Percentiles rank a stretch among this genome's conserved stretches.
Conservation (phyloP, 306 rosid genomes). For the Mucuna pruriens region DNA sequence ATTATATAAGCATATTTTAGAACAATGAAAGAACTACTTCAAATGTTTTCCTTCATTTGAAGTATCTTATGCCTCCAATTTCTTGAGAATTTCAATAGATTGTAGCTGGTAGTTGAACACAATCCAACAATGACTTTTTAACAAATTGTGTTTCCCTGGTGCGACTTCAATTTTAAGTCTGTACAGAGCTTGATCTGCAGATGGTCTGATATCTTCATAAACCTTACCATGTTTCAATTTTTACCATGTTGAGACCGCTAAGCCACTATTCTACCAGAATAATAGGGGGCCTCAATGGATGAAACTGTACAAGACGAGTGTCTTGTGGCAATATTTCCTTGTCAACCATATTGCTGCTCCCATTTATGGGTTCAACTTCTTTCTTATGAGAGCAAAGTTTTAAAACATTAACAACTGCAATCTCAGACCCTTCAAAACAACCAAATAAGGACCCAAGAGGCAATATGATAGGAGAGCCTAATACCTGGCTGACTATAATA, state of each 20-base stretch:
- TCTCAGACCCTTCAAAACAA: slow-evolving; percentile 90
- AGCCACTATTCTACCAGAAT: slow-evolving; percentile 94
- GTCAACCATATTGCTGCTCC: slow-evolving; percentile 68
- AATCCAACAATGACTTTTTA: neutral
- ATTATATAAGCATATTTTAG: slow-evolving; percentile 62
- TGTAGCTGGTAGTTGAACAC: neutral
- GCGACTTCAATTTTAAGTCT: slow-evolving; percentile 82
- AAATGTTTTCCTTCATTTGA: neutral
- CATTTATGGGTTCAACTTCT: slow-evolving; percentile 65
- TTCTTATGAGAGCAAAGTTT: slow-evolving; percentile 82
- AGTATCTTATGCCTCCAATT: neutral
- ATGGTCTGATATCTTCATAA: slow-evolving; percentile 82
- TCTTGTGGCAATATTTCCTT: slow-evolving; percentile 87
- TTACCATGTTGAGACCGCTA: slow-evolving; percentile 92
- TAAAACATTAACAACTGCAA: slow-evolving; percentile 70
- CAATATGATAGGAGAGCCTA: slow-evolving; percentile 82
- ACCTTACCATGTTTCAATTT: slow-evolving; percentile 89
- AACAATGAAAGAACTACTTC: slow-evolving; percentile 40
- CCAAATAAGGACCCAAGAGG: slow-evolving; percentile 83
- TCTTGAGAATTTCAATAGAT: neutral
- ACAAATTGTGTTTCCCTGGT: slow-evolving; percentile 51
- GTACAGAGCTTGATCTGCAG: slow-evolving; percentile 93
- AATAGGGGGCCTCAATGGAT: slow-evolving; percentile 95
- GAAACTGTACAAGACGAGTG: slow-evolving; percentile 90
- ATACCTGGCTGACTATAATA: slow-evolving; percentile 82